Evolutionary conservation across 2,329 filamentous ascomycete species (phyloP).

Genomic region (Nemania sp.): DNA sequence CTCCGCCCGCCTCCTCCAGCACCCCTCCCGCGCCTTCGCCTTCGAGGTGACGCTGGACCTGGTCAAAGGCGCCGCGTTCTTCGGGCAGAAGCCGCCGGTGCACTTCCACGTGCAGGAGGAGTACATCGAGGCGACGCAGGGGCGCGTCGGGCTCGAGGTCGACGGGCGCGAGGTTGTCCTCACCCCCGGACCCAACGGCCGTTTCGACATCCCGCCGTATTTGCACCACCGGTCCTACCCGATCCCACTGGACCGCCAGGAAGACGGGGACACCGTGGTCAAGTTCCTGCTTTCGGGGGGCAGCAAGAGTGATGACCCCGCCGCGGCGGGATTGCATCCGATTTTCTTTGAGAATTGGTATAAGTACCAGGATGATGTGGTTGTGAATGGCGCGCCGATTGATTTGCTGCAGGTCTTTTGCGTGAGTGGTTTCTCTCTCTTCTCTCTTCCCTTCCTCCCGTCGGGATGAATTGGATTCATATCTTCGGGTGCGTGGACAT

Average conservation of each 20-base stretch:
- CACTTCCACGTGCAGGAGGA: constrained; percentile 43
- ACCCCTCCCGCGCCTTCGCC: constrained; percentile 31
- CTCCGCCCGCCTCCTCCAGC: constrained; percentile 8
- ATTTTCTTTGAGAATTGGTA: constrained; percentile 46
- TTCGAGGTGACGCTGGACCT: constrained; percentile 35
- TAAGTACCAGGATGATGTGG: constrained; percentile 37
- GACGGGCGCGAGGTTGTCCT: constrained; percentile 28
- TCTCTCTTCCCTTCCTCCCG: not conserved
- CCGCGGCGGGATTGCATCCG: constrained; percentile 14
- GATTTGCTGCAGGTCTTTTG: constrained; percentile 37
- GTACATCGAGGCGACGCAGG: constrained; percentile 32
- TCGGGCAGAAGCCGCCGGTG: constrained; percentile 36
- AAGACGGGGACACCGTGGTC: not conserved
- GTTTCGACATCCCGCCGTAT: constrained; percentile 16
- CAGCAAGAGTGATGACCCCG: not conserved
- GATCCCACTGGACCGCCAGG: not conserved
- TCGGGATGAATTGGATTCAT: too few species aligned
- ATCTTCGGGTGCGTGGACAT: too few species aligned
- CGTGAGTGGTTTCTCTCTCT: constrained; percentile 20
- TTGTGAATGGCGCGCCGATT: constrained; percentile 6
- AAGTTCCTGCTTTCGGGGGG: constrained; percentile 34
- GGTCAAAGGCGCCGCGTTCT: constrained; percentile 12
- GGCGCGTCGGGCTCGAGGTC: constrained; percentile 32
- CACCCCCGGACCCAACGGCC: constrained; percentile 2
- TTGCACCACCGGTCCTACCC: constrained; percentile 33